Evolutionary conservation across 345 rosid species (phyloP).

Genomic region (Eucalyptus sp.): DNA sequence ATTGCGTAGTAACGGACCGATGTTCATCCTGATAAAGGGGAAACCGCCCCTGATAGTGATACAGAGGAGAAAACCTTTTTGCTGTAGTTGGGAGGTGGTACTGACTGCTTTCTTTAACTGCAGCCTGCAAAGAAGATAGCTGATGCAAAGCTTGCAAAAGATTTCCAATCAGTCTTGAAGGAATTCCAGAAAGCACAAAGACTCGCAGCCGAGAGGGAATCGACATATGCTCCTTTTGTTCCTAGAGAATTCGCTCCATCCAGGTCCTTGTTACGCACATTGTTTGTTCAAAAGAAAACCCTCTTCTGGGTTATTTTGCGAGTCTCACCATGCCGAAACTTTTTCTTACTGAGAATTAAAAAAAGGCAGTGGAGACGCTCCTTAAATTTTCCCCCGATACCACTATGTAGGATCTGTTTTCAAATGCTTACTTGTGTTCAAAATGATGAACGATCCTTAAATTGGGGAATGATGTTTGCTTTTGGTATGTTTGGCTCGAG

Average conservation of each 20-base stretch:
- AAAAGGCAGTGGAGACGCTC: neutral
- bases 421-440: neutral
- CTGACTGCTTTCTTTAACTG: neutral
- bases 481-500: neutral
- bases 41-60: neutral
- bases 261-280: constrained; percentile 26
- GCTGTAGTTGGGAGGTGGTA: neutral
- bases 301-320: neutral
- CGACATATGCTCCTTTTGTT: constrained; percentile 64
- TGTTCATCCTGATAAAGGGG: neutral
- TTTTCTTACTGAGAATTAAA: neutral
- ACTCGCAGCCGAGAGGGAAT: constrained; percentile 95
- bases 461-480: neutral
- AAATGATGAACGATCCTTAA: neutral
- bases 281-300: neutral
- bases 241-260: constrained; percentile 54
- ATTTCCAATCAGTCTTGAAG: constrained; percentile 84
- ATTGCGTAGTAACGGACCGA: neutral
- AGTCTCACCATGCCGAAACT: neutral
- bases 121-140: constrained; percentile 77
- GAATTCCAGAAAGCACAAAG: constrained; percentile 98
- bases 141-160: constrained; percentile 98
- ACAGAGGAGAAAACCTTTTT: neutral
- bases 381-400: neutral
- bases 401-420: neutral